Conservation (phyloP, 345 rosid species). For the Gossypium anomalum region DNA sequence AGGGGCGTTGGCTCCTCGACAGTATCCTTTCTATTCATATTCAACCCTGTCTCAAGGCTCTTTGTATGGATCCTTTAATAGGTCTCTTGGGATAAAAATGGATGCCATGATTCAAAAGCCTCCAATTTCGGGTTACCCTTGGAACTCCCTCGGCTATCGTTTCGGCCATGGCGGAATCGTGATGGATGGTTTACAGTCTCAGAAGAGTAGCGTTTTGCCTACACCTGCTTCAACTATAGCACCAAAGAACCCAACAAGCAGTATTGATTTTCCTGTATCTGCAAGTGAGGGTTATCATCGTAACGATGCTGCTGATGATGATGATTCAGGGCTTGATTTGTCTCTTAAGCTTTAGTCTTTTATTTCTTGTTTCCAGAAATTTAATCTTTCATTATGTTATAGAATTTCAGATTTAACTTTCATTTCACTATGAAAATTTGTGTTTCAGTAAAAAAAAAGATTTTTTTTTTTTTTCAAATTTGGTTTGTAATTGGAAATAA, state of each 20-base stretch:
- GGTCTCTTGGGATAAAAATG: conserved; percentile 17
- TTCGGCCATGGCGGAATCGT: conserved; percentile 12
- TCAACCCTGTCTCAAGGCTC: conserved; percentile 6
- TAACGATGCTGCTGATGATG: background rate
- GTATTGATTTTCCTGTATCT: background rate
- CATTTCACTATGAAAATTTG: background rate
- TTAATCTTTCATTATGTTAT: background rate
- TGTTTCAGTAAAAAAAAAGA: background rate
- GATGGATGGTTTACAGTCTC: conserved; percentile 17
- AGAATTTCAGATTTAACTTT: background rate
- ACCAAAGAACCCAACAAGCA: background rate
- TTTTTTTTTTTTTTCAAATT: background rate
- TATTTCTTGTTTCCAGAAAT: no score
- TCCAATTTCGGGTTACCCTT: conserved; percentile 7
- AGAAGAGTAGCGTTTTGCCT: background rate
- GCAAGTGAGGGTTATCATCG: background rate
- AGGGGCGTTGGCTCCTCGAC: conserved; percentile 10
- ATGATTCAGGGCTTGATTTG: conserved; percentile 25
- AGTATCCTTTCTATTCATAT: conserved; percentile 15
- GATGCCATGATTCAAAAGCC: conserved; percentile 15
- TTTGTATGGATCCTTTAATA: conserved; percentile 20
- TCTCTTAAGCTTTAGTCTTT: conserved; percentile 23
- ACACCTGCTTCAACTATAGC: background rate
- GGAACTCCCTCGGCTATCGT: conserved; percentile 16
- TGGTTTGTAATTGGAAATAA: background rate